Evolutionary conservation across 768 basidiomycete species (phyloP).

Genomic region (Boletus fagicola): DNA sequence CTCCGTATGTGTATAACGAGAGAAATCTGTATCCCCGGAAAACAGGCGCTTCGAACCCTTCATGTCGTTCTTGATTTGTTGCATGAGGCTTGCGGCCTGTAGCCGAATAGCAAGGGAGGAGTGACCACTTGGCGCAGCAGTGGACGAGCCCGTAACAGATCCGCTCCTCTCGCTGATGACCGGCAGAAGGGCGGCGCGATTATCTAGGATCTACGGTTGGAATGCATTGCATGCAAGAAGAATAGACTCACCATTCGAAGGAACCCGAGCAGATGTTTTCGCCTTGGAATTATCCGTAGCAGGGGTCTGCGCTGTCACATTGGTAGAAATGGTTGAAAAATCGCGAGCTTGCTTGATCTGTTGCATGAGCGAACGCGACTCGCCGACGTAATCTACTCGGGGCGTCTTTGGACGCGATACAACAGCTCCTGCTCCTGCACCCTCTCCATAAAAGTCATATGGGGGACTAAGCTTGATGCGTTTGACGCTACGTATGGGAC

Average conservation of each 20-base stretch:
- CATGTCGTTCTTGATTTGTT: slow-evolving; percentile 80
- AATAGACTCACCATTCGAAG: slow-evolving; percentile 17
- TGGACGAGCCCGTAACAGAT: slow-evolving; percentile 27
- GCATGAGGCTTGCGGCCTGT: slow-evolving; percentile 80
- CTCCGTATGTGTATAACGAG: slow-evolving; percentile 35
- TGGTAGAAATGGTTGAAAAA: slow-evolving; percentile 72
- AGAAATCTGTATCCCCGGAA: slow-evolving; percentile 61
- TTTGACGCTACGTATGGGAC: slow-evolving; percentile 71
- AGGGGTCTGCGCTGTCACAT: slow-evolving; percentile 40
- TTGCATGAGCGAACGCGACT: slow-evolving; percentile 74
- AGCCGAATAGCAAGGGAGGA: slow-evolving; percentile 70
- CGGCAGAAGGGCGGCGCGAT: slow-evolving; percentile 12
- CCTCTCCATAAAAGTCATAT: slow-evolving; percentile 56
- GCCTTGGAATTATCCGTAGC: slow-evolving; percentile 11
- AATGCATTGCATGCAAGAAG: neutral
- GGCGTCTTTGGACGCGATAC: slow-evolving; percentile 47
- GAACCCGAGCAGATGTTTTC: neutral
- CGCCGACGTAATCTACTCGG: slow-evolving; percentile 73
- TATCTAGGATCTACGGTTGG: slow-evolving; percentile 13
- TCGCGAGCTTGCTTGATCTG: slow-evolving; percentile 76
- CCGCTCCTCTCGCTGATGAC: slow-evolving; percentile 18
- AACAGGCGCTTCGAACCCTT: slow-evolving; percentile 65
- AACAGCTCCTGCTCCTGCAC: slow-evolving; percentile 44
- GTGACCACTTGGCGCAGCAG: slow-evolving; percentile 39
- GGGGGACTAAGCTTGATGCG: slow-evolving; percentile 75